A percentile compares a stretch with the other conserved stretches of the same genome.
These are phyloP conservation scores for Thelonectria rubi DNA, from an alignment of 2,329 filamentous ascomycete genomes.

Conservation along the genomic window DNA sequence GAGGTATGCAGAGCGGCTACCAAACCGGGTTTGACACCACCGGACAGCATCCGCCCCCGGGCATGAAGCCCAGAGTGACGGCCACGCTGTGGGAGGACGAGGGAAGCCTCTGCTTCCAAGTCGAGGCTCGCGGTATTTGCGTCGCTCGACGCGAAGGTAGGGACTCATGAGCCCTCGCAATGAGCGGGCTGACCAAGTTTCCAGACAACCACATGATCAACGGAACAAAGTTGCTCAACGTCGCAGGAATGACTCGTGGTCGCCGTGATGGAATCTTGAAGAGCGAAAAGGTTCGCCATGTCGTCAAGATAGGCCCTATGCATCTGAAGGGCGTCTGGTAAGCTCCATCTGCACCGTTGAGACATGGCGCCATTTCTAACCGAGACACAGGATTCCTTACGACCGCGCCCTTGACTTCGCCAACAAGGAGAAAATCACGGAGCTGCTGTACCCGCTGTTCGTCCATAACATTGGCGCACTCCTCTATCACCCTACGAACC, in stretches of 20 bases:
- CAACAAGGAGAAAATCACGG: slow-evolving; percentile 99
- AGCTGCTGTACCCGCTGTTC: slow-evolving; percentile 92
- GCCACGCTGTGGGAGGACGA: slow-evolving; percentile 99
- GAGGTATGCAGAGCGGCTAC: slow-evolving; percentile 65
- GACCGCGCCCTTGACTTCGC: slow-evolving; percentile 98
- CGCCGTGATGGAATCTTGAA: slow-evolving; percentile 96
- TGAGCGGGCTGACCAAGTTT: slow-evolving; percentile 13
- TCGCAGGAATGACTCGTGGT: slow-evolving; percentile 97
- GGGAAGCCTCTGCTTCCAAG: slow-evolving; percentile 96
- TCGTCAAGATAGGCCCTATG: slow-evolving; percentile 99
- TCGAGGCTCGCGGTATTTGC: slow-evolving; percentile 95
- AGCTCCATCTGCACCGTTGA: slow-evolving; percentile 49
- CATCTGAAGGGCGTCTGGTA: slow-evolving; percentile 97
- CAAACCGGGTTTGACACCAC: slow-evolving; percentile 74
- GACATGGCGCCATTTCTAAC: slow-evolving; percentile 39
- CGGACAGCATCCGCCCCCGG: slow-evolving; percentile 90
- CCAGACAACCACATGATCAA: slow-evolving; percentile 99
- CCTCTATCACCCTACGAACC: slow-evolving; percentile 92
- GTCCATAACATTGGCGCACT: slow-evolving; percentile 96
- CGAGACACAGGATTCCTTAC: slow-evolving; percentile 83
- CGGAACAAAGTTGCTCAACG: slow-evolving; percentile 94
- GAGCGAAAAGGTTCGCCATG: slow-evolving; percentile 95
- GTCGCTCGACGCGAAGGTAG: slow-evolving; percentile 91
- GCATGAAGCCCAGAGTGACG: slow-evolving; percentile 96
- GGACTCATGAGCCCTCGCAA: slow-evolving; percentile 33